Base-by-base conservation (phyloP, 75 land plant species). In the Pinus taeda region DNA sequence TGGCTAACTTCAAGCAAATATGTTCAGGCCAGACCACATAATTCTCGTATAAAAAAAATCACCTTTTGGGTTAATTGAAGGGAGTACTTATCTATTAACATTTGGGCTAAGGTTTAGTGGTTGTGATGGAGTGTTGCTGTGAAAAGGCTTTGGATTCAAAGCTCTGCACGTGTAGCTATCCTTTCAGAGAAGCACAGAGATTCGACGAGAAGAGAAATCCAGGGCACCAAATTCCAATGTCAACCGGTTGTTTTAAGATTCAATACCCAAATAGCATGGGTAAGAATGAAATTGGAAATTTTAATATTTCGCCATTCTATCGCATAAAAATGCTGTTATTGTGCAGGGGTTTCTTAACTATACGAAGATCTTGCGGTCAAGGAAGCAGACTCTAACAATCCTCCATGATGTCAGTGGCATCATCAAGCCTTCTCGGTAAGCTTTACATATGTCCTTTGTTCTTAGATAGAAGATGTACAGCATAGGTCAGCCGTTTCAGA, bases 361-460 rank as follows among this genome's bases (percentile, higher is more conserved):
- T 26, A 78, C 89, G 20, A 79, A 60, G 55, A 75, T 91, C 14
- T 56, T 90, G 15, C 84, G 87, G 2, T 84, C 82, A 29, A 81
- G 75, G 74, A 92, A 86, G 81, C 78, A 45, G 37, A 74, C 75
- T 13, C 74, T 92, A 26, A 64, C 76, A 18, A 88, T 93, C 22
- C 90, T 92, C 64, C 85, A 87, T 53, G 86, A 89, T 75, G 84
- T 89, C 60, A 88, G 90, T 80, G 96, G 96, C 20, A 84, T 89
- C 72, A 71, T 93, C 29, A 91, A 79, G 78, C 93, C 95, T 70
- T 30, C 82, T 11, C 80, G 95, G 95, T 91, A 66, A 45, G 14
- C 45, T 22, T 42, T 4, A 3, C 17, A 15, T 65, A 65, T 3
- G 49, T 20, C 42, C 53, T 45, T 24, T 21, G 26, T 37, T 37